Conservation (phyloP, 1,284 basidiomycete genomes). For the Cutaneotrichosporon cavernicola region DNA sequence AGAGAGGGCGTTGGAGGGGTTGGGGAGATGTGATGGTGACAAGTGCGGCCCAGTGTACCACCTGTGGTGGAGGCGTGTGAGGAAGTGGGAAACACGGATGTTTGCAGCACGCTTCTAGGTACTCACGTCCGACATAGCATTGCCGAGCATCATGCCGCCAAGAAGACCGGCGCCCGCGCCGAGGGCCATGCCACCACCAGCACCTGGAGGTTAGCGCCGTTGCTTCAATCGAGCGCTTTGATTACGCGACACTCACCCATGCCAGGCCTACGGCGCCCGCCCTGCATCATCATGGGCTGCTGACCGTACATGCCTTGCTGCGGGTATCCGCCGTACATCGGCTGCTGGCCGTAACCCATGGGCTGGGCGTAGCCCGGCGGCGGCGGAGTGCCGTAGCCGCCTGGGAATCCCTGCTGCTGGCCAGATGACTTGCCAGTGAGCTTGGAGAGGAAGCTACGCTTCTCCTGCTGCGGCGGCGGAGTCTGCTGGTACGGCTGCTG, state of each 20-base stretch:
- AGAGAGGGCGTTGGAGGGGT: no score
- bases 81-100: background rate
- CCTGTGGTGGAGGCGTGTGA: constrained; percentile 6
- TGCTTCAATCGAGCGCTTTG: constrained; percentile 14
- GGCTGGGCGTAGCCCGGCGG: constrained; percentile 17
- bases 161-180: constrained; percentile 50
- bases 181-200: constrained; percentile 41
- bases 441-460: constrained; percentile 45
- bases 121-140: constrained; percentile 45
- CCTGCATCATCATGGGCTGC: constrained; percentile 17
- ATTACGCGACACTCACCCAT: constrained; percentile 31
- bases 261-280: constrained; percentile 21
- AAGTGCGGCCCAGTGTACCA: background rate
- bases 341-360: constrained; percentile 28
- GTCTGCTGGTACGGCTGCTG: constrained; percentile 4
- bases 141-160: constrained; percentile 52
- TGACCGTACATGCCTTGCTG: constrained; percentile 16
- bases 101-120: background rate
- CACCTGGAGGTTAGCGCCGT: constrained; percentile 17
- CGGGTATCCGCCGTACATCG: constrained; percentile 24
- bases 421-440: constrained; percentile 32
- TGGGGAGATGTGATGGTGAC: no score
- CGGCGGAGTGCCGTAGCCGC: constrained; percentile 12
- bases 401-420: constrained; percentile 16
- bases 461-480: constrained; percentile 17